phyloP scores from a whole-genome alignment of 352 stramenopile genomes.

The Globisporangium carolinianum region DNA sequence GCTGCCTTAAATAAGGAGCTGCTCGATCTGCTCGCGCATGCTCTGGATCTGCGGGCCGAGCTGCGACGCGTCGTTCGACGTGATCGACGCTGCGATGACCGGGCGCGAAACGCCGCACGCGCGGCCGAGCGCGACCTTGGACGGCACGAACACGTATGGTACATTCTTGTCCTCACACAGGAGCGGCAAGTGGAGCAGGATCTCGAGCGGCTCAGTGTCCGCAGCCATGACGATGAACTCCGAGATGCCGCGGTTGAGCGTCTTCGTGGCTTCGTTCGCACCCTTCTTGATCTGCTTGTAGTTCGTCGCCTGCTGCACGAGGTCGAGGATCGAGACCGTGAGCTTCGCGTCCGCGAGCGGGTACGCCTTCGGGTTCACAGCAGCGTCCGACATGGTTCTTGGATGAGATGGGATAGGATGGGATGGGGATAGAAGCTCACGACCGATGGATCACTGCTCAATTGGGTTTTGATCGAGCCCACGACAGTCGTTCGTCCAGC shows the following conservation, averaged over 20 bases:
- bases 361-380: slow-evolving; percentile 95
- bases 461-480: slow-evolving; percentile 18
- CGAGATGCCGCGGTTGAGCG: slow-evolving; percentile 98
- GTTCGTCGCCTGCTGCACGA: slow-evolving; percentile 99
- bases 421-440: slow-evolving; percentile 55
- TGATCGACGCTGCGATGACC: slow-evolving; percentile 98
- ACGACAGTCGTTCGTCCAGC: slow-evolving; percentile 2
- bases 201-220: slow-evolving; percentile 99
- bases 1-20: slow-evolving; percentile 97
- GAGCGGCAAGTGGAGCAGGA: slow-evolving; percentile 98
- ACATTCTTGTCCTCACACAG: slow-evolving; percentile 98
- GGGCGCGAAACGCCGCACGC: slow-evolving; percentile 98
- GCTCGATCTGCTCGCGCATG: slow-evolving; percentile 99
- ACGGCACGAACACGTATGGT: slow-evolving; percentile 91
- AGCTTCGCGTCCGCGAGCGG: slow-evolving; percentile 97
- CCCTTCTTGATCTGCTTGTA: slow-evolving; percentile 99
- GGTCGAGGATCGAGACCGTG: slow-evolving; percentile 98
- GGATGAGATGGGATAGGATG: slow-evolving; percentile 3
- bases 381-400: slow-evolving; percentile 62
- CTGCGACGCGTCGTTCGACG: slow-evolving; percentile 98
- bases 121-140: slow-evolving; percentile 97
- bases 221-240: slow-evolving; percentile 99
- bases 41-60: slow-evolving; percentile 98
- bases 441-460: slow-evolving; percentile 86
- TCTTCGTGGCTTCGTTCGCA: slow-evolving; percentile 99